Percentiles rank a stretch among this genome's conserved stretches.
Conservation (phyloP, 495 filamentous ascomycete genomes). For the Talaromyces proteolyticus region DNA sequence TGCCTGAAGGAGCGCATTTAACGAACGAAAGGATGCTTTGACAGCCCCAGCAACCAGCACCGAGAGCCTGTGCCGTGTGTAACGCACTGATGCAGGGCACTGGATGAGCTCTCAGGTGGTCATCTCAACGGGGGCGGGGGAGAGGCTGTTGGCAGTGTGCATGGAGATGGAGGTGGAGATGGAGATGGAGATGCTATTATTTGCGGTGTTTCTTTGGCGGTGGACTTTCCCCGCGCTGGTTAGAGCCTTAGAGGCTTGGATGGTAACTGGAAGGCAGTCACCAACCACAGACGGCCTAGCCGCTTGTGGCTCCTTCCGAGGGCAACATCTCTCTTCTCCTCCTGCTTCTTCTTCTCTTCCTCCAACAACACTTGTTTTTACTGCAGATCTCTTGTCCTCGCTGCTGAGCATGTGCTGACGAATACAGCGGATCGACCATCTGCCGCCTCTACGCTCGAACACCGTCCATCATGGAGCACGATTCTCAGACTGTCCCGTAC, state of each 20-base stretch:
- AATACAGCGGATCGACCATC: too few relatives aligned
- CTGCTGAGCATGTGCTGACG: too few relatives aligned
- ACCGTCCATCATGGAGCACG: neutral
- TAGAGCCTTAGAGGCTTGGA: too few relatives aligned
- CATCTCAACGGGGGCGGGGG: neutral
- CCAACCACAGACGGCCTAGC: neutral
- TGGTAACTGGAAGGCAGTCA: too few relatives aligned
- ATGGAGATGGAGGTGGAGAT: neutral
- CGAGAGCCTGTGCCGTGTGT: conserved; percentile 38
- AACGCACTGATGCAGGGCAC: conserved; percentile 8
- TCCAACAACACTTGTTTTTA: too few relatives aligned
- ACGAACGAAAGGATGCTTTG: neutral
- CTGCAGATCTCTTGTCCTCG: too few relatives aligned
- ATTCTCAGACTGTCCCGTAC: conserved; percentile 12
- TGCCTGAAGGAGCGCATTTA: too few relatives aligned
- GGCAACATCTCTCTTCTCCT: neutral
- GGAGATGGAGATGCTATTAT: neutral
- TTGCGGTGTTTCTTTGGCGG: neutral
- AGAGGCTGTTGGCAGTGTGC: neutral
- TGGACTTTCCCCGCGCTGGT: neutral
- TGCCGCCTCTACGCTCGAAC: neutral
- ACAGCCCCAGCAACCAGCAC: conserved; percentile 18
- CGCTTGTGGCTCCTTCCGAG: neutral
- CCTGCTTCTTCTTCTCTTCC: neutral
- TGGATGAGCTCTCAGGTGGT: neutral